These are phyloP conservation scores for Lentinula aciculospora DNA, from an alignment of 768 basidiomycete genomes.

Conservation along the genomic window DNA sequence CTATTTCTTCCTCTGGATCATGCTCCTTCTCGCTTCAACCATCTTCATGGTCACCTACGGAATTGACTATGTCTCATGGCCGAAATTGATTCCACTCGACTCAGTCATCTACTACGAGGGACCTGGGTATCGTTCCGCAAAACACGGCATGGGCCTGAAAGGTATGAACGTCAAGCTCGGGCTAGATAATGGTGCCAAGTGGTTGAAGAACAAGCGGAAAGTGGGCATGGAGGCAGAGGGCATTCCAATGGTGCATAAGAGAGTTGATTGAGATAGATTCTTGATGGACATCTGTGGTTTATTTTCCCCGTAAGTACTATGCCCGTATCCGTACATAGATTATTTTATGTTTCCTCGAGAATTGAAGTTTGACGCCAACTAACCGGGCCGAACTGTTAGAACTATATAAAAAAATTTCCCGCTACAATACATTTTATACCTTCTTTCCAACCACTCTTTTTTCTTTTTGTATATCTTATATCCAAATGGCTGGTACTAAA, in stretches of 20 bases:
- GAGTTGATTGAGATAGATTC: not conserved
- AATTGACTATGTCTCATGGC: slow-evolving; percentile 94
- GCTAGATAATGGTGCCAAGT: slow-evolving; percentile 13
- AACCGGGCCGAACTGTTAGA: not conserved
- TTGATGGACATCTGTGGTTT: not conserved
- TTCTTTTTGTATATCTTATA: slow-evolving; percentile 6
- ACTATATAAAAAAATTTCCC: not conserved
- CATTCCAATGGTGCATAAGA: slow-evolving; percentile 9
- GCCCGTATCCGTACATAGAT: not conserved
- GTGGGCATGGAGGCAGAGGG: slow-evolving; percentile 23
- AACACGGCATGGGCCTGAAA: slow-evolving; percentile 69
- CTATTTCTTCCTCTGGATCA: slow-evolving; percentile 80
- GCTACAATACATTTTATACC: not conserved
- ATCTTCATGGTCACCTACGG: slow-evolving; percentile 80
- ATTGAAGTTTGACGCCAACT: no score
- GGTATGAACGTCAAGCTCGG: slow-evolving; percentile 3
- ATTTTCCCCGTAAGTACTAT: not conserved
- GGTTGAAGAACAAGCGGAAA: slow-evolving; percentile 10
- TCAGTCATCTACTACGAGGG: slow-evolving; percentile 86
- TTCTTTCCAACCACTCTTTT: slow-evolving; percentile 11
- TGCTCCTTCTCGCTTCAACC: slow-evolving; percentile 54
- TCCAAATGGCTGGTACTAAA: slow-evolving; percentile 47
- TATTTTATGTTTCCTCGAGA: no score
- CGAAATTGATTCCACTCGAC: slow-evolving; percentile 77
- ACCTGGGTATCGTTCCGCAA: slow-evolving; percentile 75